Evolutionary conservation across 257 asterid species (phyloP).

Genomic region (Dorcoceras hygrometricum): DNA sequence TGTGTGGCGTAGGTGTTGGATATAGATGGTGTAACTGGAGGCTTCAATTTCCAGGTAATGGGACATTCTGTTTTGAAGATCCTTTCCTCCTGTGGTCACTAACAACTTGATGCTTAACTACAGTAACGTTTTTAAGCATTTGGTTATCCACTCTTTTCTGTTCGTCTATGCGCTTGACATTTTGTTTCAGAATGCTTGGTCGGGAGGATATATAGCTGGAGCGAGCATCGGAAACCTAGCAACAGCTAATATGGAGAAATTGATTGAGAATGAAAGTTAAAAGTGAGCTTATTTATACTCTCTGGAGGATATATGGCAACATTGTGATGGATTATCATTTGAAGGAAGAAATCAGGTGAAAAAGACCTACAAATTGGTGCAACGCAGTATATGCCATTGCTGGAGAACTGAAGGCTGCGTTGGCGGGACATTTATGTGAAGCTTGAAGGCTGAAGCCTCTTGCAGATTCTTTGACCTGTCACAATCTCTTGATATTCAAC

Average conservation of each 20-base stretch:
- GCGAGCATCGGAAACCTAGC: conserved; percentile 67
- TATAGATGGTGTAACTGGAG: conserved; percentile 88
- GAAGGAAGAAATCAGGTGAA: conserved; percentile 31
- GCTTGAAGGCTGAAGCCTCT: too few species aligned
- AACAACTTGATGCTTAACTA: neutral
- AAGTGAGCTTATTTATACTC: neutral
- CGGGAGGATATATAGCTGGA: conserved; percentile 92
- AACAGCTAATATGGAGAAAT: conserved; percentile 17
- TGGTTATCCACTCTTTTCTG: neutral
- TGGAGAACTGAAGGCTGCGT: neutral
- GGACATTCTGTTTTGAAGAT: conserved; percentile 4
- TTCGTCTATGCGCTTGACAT: conserved; percentile 1
- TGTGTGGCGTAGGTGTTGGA: conserved; percentile 59
- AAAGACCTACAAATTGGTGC: neutral
- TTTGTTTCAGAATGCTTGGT: conserved; percentile 85
- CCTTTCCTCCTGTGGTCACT: conserved; percentile 5
- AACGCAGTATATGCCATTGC: neutral
- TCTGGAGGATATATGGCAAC: neutral
- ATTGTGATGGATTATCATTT: conserved; percentile 3
- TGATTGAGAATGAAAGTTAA: neutral
- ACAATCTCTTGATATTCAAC: too few species aligned
- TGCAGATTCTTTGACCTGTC: too few species aligned
- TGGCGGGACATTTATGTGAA: too few species aligned
- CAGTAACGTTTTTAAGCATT: neutral
- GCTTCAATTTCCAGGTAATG: conserved; percentile 91